Base-by-base conservation (phyloP, 2,329 filamentous ascomycete genomes). In the Neurospora sp. region DNA sequence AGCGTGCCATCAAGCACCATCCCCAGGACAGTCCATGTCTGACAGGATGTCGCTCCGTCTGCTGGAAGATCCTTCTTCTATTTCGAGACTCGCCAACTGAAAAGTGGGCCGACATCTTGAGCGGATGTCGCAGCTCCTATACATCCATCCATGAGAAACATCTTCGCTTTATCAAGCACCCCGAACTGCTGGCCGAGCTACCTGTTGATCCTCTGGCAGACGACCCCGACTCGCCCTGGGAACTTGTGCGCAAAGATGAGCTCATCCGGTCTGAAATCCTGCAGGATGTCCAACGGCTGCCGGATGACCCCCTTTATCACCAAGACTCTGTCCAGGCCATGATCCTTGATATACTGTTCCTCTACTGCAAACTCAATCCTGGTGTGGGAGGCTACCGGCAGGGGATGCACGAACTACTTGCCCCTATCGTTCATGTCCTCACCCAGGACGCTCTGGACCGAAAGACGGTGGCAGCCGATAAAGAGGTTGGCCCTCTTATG, bases 361-460 rank as follows among this genome's bases (percentile, higher is more conserved):
- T 99, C 74, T 98, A 94, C 81, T 96, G 93, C 82, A 98, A 97
- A 80, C 86, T 96, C 68, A 92, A 98, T 77, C 92, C 92, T 1
- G 89, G 91, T 74, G 86, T 93, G 69, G 93, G 93, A 17, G 93
- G 88, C 19, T 99, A 99, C 78, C 89, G 96, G n/a, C 96, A 99
- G 81, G 96, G 96, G 11, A 99, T 99, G 95, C 96, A 99, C 78
- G 96, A 99, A 80, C 83, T 99, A 62, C 84, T 98, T 15, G 96
- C 96, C 0, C 94, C 96, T 0, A 89, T 99, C 43, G 83, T 97
- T 6, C 93, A 93, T 85, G 91, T 93, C 1, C 82, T 98, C 6
- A 89, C 94, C 74, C 85, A 90, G 74, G 96, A 99, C 81, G 91
- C 94, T 6, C 83, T 97, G 67, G 85, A 92, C 68, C 78, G 80